phyloP scores from a whole-genome alignment of 2,329 filamentous ascomycete species.

The Orbilia brochopaga region DNA sequence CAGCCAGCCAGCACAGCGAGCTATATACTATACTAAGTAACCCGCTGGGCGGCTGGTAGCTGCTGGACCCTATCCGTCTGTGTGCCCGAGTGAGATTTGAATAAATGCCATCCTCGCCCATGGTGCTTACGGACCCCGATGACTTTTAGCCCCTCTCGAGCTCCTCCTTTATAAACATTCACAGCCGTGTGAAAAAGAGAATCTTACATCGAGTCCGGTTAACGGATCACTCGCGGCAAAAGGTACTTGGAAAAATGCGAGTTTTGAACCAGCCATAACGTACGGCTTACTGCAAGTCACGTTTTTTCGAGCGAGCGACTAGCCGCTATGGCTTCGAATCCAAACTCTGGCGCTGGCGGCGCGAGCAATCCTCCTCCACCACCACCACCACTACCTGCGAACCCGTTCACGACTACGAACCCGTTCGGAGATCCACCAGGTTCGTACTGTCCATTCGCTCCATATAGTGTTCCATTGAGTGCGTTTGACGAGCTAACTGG shows the following conservation, averaged over 20 bases:
- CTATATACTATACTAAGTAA: neutral
- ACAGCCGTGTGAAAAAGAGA: neutral
- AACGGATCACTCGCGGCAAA: too few relatives aligned
- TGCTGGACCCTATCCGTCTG: neutral
- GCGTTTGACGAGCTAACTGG: neutral
- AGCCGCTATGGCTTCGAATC: slow-evolving; percentile 44
- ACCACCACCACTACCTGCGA: slow-evolving; percentile 12
- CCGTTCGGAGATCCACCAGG: slow-evolving; percentile 41
- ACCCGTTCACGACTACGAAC: too few relatives aligned
- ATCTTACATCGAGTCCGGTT: too few relatives aligned
- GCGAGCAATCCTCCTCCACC: slow-evolving; percentile 21
- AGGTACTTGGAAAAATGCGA: neutral
- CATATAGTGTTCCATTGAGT: neutral
- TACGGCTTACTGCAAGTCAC: neutral
- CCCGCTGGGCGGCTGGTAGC: neutral
- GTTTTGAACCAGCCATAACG: neutral
- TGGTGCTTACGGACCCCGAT: neutral
- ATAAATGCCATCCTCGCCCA: slow-evolving; percentile 19
- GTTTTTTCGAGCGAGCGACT: neutral
- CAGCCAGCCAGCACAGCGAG: neutral
- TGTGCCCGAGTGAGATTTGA: slow-evolving; percentile 5
- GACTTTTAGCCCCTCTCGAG: neutral
- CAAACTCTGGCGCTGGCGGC: slow-evolving; percentile 19
- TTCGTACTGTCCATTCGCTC: slow-evolving; percentile 1
- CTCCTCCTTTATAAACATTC: slow-evolving; percentile 4